Percentiles rank a stretch among this genome's conserved stretches.
phyloP scores from a whole-genome alignment of 768 basidiomycete genomes.

The Hemileccinum rubropunctum region DNA sequence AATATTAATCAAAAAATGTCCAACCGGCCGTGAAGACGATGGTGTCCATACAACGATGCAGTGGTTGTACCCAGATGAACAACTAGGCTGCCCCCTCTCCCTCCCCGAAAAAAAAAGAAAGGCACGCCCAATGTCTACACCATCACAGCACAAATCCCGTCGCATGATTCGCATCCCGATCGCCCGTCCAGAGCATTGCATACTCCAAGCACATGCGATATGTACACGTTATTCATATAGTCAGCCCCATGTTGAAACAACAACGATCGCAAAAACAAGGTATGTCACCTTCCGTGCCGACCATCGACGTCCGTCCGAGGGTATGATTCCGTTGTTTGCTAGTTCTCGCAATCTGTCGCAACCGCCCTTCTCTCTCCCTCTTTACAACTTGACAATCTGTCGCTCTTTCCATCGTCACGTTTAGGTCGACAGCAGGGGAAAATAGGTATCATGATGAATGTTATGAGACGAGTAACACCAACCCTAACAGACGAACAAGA shows the following conservation, averaged over 20 bases:
- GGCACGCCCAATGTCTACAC: no score
- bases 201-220: constrained; percentile 85
- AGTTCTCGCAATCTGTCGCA: constrained; percentile 82
- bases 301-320: constrained; percentile 70
- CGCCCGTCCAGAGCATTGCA: constrained; percentile 80
- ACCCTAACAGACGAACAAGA: not conserved
- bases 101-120: no score
- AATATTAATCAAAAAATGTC: no score
- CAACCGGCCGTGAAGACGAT: no score
- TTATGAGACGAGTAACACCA: no score
- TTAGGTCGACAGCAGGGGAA: constrained; percentile 78
- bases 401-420: constrained; percentile 57
- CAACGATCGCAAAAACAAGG: constrained; percentile 23
- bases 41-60: no score
- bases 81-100: no score
- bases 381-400: no score
- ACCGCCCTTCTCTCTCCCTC: constrained; percentile 64
- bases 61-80: no score
- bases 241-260: no score
- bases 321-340: constrained; percentile 91
- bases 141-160: constrained; percentile 44
- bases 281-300: constrained; percentile 85
- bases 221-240: constrained; percentile 70
- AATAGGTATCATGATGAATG: constrained; percentile 68
- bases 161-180: constrained; percentile 74